These are phyloP conservation scores for Phyllosticta citriasiana DNA, from an alignment of 2,329 filamentous ascomycete species.

Conservation along the genomic window DNA sequence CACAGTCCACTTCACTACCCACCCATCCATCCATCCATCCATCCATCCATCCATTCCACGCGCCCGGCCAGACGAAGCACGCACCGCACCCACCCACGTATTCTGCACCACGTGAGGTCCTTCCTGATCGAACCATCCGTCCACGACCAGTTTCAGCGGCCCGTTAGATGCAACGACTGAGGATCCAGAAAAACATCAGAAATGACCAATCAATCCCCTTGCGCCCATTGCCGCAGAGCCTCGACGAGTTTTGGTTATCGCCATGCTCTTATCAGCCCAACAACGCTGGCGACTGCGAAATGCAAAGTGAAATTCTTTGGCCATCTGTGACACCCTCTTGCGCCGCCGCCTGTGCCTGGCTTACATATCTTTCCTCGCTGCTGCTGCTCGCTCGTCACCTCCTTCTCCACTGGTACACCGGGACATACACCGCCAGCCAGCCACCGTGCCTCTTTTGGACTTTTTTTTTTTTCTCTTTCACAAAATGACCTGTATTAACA, in stretches of 20 bases:
- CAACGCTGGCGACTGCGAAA: background rate
- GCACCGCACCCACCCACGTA: background rate
- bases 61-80: background rate
- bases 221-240: background rate
- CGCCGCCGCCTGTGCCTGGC: background rate
- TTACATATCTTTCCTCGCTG: background rate
- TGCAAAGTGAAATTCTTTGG: background rate
- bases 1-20: background rate
- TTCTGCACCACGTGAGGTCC: background rate
- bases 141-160: background rate
- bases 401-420: background rate
- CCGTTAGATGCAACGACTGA: background rate
- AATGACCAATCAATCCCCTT: background rate
- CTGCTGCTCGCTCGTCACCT: background rate
- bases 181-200: background rate
- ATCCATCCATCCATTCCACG: background rate
- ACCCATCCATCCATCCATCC: no score
- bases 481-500: slow-evolving; percentile 1
- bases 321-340: background rate
- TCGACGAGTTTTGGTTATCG: background rate
- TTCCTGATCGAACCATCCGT: background rate
- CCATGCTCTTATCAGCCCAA: background rate
- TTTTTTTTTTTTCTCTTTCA: no score
- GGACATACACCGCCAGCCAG: background rate
- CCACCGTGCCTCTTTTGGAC: background rate